Conservation (phyloP, 78 protist genomes). For the Cavenderia fasciculata region DNA sequence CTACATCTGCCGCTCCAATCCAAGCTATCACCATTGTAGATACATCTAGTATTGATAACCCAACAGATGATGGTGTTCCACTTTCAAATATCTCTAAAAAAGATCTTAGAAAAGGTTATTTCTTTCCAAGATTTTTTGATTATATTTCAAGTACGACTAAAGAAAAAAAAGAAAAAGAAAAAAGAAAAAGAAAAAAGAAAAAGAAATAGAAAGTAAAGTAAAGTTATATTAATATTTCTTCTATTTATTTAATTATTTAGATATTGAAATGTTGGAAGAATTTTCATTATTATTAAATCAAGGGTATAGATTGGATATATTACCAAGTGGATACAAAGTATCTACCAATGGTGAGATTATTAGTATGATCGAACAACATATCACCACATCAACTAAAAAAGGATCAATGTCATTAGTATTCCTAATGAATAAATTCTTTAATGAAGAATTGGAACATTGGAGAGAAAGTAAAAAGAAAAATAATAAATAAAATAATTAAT, state of each 20-base stretch:
- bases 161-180: too few species aligned
- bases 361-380: slow-evolving; percentile 31
- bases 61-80: not conserved
- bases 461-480: too few species aligned
- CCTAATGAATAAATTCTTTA: slow-evolving; percentile 43
- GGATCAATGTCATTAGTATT: slow-evolving; percentile 8
- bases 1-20: not conserved
- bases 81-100: slow-evolving; percentile 33
- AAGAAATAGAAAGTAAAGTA: too few species aligned
- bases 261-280: slow-evolving; percentile 65
- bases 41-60: too few species aligned
- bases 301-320: slow-evolving; percentile 41
- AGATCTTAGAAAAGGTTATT: slow-evolving; percentile 56
- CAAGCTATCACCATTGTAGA: not conserved
- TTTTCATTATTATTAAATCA: slow-evolving; percentile 15
- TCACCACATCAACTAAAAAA: slow-evolving; percentile 19
- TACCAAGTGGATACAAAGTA: slow-evolving; percentile 9
- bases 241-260: too few species aligned
- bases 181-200: too few species aligned
- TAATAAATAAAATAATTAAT: too few species aligned
- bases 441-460: slow-evolving; percentile 52
- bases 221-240: too few species aligned
- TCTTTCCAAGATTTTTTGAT: slow-evolving; percentile 67
- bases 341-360: slow-evolving; percentile 15
- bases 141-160: slow-evolving; percentile 51